These are phyloP conservation scores for Fraxinus nigra DNA, from an alignment of 305 asterid species.

Conservation along the genomic window DNA sequence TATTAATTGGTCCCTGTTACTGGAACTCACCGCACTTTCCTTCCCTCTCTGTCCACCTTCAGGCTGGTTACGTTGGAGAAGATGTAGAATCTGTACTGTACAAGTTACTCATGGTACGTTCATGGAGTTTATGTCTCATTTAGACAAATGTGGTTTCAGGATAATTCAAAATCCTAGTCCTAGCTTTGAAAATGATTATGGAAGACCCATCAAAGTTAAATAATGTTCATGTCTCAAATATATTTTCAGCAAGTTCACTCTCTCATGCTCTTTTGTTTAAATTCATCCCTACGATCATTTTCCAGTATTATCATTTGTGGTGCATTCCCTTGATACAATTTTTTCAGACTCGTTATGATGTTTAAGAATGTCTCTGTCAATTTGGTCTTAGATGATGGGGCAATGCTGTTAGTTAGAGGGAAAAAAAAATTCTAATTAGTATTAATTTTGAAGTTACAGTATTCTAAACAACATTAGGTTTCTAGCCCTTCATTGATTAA, in stretches of 20 bases:
- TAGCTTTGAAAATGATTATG: background rate
- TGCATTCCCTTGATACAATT: background rate
- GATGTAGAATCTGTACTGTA: constrained; percentile 79
- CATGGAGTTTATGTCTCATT: constrained; percentile 13
- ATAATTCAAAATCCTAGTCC: constrained; percentile 7
- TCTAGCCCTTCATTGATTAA: constrained; percentile 9
- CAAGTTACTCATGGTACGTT: constrained; percentile 70
- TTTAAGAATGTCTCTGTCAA: constrained; percentile 2
- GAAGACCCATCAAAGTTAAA: background rate
- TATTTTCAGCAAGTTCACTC: constrained; percentile 10
- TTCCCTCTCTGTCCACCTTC: constrained; percentile 24
- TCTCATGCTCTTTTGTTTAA: background rate
- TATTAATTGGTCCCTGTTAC: background rate
- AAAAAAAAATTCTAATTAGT: background rate
- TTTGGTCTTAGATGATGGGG: constrained; percentile 5
- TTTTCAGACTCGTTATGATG: background rate
- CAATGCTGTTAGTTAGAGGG: background rate
- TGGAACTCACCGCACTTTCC: background rate
- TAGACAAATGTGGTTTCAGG: background rate
- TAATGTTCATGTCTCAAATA: background rate
- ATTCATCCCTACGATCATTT: background rate
- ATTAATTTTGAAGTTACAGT: background rate
- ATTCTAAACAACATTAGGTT: background rate
- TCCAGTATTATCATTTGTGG: background rate
- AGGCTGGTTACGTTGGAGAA: constrained; percentile 94